These are phyloP conservation scores for Jasminum sambac DNA, from an alignment of 257 asterid genomes.

Conservation along the genomic window DNA sequence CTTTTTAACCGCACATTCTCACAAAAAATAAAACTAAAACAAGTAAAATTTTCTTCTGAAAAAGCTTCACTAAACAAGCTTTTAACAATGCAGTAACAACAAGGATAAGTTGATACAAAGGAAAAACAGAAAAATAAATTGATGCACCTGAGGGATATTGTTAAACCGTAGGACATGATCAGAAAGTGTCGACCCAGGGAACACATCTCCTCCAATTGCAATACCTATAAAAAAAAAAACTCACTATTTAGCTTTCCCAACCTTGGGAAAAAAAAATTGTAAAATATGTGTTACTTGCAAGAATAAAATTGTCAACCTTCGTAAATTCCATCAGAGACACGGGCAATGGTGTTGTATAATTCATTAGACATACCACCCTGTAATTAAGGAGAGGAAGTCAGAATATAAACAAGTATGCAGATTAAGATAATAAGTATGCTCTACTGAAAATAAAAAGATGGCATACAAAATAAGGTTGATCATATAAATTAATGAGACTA, in stretches of 20 bases:
- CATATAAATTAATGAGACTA: background rate
- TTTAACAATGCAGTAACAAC: too few species aligned
- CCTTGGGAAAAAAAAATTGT: constrained; percentile 16
- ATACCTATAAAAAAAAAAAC: constrained; percentile 55
- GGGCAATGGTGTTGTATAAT: constrained; percentile 89
- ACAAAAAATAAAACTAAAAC: too few species aligned
- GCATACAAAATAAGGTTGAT: background rate
- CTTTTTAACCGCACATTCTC: too few species aligned
- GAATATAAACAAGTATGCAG: constrained; percentile 12
- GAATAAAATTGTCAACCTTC: constrained; percentile 61
- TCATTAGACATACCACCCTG: constrained; percentile 99
- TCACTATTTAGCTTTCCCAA: constrained; percentile 3
- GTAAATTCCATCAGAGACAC: constrained; percentile 96
- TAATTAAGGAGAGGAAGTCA: constrained; percentile 28
- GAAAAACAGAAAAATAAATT: constrained; percentile 10
- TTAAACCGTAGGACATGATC: constrained; percentile 97
- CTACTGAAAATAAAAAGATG: background rate
- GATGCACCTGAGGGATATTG: constrained; percentile 90
- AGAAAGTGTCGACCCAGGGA: constrained; percentile 98
- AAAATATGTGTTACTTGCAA: constrained; percentile 9
- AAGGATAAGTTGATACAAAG: background rate
- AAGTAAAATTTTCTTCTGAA: too few species aligned
- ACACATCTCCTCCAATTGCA: constrained; percentile 99
- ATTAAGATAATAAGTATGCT: constrained; percentile 11
- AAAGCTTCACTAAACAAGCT: background rate